phyloP scores from a whole-genome alignment of 2,329 filamentous ascomycete species.

The Thyridium curvatum region DNA sequence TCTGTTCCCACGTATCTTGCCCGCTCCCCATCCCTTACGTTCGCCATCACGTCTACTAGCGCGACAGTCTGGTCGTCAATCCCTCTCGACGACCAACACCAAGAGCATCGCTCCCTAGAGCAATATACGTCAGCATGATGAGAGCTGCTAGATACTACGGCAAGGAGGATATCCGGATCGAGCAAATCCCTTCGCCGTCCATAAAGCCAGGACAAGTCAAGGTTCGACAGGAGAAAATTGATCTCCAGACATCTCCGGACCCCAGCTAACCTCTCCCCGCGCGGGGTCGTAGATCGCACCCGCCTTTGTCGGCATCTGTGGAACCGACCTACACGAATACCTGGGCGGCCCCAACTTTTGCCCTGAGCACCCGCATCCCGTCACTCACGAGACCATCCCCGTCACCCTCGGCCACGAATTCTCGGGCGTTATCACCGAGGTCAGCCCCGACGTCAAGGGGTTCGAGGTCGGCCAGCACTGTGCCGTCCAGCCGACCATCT shows the following conservation, averaged over 20 bases:
- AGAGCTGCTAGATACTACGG: conserved; percentile 9
- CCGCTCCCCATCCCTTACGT: no score
- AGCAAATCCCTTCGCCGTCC: conserved; percentile 5
- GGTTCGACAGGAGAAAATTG: no score
- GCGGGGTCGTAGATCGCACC: conserved; percentile 15
- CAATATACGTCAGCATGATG: conserved; percentile 3
- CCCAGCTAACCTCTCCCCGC: neutral
- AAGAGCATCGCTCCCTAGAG: no score
- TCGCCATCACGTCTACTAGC: no score
- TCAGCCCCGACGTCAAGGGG: conserved; percentile 37
- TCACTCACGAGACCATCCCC: conserved; percentile 49
- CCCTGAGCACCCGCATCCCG: conserved; percentile 38
- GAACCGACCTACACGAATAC: conserved; percentile 25
- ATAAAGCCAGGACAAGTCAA: conserved; percentile 2
- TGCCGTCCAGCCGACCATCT: conserved; percentile 51
- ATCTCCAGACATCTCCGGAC: no score
- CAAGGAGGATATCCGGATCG: conserved; percentile 8
- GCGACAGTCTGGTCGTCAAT: no score
- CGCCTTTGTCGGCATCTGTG: conserved; percentile 26
- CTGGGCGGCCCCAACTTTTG: conserved; percentile 19
- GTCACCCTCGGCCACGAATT: conserved; percentile 59
- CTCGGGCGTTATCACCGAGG: conserved; percentile 50
- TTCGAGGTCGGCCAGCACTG: conserved; percentile 48
- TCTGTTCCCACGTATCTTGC: no score
- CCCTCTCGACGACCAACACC: no score